Evolutionary conservation across 2,329 filamentous ascomycete genomes (phyloP).

Genomic region (Ascochyta clinopodiicola): DNA sequence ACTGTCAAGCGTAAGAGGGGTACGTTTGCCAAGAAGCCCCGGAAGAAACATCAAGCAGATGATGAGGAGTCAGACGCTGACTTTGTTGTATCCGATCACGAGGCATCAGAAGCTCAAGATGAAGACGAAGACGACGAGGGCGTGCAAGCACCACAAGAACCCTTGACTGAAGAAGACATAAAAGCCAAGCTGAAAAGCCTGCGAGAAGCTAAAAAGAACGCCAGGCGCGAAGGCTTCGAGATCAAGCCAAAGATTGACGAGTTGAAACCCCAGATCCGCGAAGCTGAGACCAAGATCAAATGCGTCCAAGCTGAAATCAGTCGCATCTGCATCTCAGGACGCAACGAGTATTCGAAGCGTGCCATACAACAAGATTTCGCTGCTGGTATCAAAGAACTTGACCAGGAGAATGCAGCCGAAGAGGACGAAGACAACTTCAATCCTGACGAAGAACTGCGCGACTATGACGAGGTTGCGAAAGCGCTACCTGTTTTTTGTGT

Average conservation of each 20-base stretch:
- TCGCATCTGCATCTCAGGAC: constrained; percentile 58
- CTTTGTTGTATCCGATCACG: constrained; percentile 23
- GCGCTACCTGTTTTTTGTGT: constrained; percentile 70
- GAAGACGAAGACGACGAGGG: constrained; percentile 31
- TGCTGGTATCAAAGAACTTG: constrained; percentile 65
- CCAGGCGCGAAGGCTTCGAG: constrained; percentile 38
- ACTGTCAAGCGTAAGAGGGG: constrained; percentile 53
- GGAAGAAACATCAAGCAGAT: constrained; percentile 26
- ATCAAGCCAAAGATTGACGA: constrained; percentile 41
- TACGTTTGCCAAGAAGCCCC: constrained; percentile 7
- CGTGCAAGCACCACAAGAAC: constrained; percentile 32
- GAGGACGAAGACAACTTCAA: constrained; percentile 63
- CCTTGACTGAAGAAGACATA: constrained; percentile 52
- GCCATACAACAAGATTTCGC: constrained; percentile 67
- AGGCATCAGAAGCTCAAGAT: constrained; percentile 37
- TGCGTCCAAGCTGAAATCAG: constrained; percentile 46
- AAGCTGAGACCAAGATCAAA: constrained; percentile 38
- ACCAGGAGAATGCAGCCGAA: constrained; percentile 61
- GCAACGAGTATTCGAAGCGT: constrained; percentile 63
- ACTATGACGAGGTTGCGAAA: constrained; percentile 64
- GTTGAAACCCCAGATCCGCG: constrained; percentile 35
- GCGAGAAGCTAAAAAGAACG: constrained; percentile 52
- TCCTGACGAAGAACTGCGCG: constrained; percentile 60
- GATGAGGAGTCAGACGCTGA: constrained; percentile 28
- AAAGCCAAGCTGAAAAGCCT: constrained; percentile 54